A percentile compares a stretch with the other conserved stretches of the same genome.
Conservation (phyloP, 805 yeast genomes). For the Wickerhamiella musiphila region DNA sequence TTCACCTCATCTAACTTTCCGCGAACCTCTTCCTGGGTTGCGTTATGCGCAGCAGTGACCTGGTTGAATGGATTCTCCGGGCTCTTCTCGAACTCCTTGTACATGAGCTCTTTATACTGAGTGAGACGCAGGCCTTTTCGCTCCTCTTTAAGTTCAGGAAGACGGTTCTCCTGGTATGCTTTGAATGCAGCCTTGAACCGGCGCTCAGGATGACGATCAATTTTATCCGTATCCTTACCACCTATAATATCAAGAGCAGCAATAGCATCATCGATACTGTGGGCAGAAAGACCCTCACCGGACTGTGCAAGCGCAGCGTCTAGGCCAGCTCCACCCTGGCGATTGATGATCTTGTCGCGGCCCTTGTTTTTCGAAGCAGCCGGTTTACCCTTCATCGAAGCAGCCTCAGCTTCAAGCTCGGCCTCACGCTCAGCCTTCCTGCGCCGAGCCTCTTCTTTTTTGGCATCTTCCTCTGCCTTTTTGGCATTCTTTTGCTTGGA, state of each 20-base stretch:
- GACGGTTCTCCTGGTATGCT: conserved; percentile 51
- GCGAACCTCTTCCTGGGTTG: conserved; percentile 34
- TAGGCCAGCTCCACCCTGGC: conserved; percentile 35
- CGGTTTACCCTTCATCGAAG: conserved; percentile 35
- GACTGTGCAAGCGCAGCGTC: conserved; percentile 44
- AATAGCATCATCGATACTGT: conserved; percentile 61
- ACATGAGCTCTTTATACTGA: conserved; percentile 56
- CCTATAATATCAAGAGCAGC: conserved; percentile 58
- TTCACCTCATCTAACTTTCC: conserved; percentile 32
- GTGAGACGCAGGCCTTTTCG: conserved; percentile 65
- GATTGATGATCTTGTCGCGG: conserved; percentile 46
- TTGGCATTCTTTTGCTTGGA: conserved; percentile 52
- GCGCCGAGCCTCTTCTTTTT: conserved; percentile 57
- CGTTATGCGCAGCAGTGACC: conserved; percentile 46
- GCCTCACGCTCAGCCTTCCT: conserved; percentile 75
- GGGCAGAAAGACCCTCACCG: conserved; percentile 40
- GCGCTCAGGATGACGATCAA: conserved; percentile 80
- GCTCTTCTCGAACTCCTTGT: conserved; percentile 67
- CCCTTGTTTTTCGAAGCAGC: conserved; percentile 40
- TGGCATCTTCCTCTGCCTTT: conserved; percentile 46
- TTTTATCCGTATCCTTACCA: conserved; percentile 26
- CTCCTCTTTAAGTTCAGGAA: conserved; percentile 59
- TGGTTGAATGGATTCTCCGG: conserved; percentile 77
- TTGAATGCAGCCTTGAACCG: conserved; percentile 66
- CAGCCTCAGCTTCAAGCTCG: conserved; percentile 45